These are phyloP conservation scores for Trichoderma guizhouense DNA, from an alignment of 2,329 filamentous ascomycete species.

Conservation along the genomic window DNA sequence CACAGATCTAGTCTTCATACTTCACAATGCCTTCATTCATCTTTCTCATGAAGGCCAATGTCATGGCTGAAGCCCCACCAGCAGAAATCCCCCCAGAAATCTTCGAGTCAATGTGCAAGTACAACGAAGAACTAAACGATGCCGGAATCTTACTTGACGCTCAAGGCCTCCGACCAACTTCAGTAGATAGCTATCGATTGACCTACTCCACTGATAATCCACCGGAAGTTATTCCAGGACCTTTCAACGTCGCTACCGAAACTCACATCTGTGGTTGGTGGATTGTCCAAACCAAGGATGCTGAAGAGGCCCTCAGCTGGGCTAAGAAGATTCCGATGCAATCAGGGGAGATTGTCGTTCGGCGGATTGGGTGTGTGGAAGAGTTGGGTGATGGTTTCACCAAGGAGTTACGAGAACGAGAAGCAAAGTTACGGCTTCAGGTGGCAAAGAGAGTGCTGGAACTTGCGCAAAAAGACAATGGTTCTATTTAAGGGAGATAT, in stretches of 20 bases:
- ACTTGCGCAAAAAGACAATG: not conserved
- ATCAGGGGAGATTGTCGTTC: conserved; percentile 26
- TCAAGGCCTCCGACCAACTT: conserved; percentile 28
- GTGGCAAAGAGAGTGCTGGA: conserved; percentile 6
- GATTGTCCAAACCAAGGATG: conserved; percentile 29
- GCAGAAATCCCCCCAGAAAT: conserved; percentile 21
- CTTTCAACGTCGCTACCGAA: conserved; percentile 29
- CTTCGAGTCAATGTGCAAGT: conserved; percentile 27
- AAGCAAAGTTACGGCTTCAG: conserved; percentile 18
- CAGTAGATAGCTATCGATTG: conserved; percentile 28
- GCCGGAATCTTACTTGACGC: conserved; percentile 29
- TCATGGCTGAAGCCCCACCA: conserved; percentile 23
- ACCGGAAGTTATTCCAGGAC: conserved; percentile 26
- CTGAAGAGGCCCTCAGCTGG: conserved; percentile 31
- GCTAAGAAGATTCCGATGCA: conserved; percentile 31
- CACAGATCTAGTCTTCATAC: not conserved
- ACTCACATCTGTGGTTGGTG: conserved; percentile 31
- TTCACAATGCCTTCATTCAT: conserved; percentile 30
- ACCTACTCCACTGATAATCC: conserved; percentile 24
- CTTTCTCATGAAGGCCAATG: conserved; percentile 30
- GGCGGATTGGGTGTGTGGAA: conserved; percentile 25
- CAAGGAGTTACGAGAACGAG: conserved; percentile 18
- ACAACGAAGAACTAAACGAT: conserved; percentile 28
- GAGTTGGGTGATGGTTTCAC: conserved; percentile 23
- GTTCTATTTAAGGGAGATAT: not conserved